Evolutionary conservation across 2,329 filamentous ascomycete genomes (phyloP).

Genomic region (Peltaster fructicola): DNA sequence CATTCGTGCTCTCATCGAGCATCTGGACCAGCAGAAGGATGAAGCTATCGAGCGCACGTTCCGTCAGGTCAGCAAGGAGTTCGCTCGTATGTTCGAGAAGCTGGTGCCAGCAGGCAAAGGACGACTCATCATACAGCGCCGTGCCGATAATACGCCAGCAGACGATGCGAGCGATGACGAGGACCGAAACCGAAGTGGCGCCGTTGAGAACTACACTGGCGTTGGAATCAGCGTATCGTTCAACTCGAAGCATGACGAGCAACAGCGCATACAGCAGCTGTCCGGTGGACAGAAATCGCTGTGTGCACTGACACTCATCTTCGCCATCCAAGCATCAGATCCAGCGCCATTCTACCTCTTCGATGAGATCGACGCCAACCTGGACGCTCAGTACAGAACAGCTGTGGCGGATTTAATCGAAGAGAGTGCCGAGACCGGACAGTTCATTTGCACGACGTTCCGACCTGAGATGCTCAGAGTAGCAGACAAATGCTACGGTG

Average conservation of each 20-base stretch:
- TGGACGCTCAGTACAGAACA: constrained; percentile 94
- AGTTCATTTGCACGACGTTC: constrained; percentile 99
- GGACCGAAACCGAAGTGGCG: constrained; percentile 22
- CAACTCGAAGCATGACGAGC: constrained; percentile 96
- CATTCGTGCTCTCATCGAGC: constrained; percentile 81
- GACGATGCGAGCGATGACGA: constrained; percentile 32
- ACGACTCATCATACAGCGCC: constrained; percentile 78
- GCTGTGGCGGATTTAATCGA: constrained; percentile 81
- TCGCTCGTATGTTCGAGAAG: constrained; percentile 82
- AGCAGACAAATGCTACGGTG: constrained; percentile 94
- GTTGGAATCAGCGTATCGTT: constrained; percentile 96
- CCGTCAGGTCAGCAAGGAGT: constrained; percentile 90
- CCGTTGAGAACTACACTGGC: constrained; percentile 86
- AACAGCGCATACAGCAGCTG: constrained; percentile 93
- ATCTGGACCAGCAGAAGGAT: constrained; percentile 88
- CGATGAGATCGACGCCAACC: constrained; percentile 95
- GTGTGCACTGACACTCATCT: constrained; percentile 92
- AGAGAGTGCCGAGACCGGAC: constrained; percentile 34
- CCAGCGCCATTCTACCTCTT: constrained; percentile 98
- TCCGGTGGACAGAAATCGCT: constrained; percentile 92
- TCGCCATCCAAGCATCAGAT: constrained; percentile 96
- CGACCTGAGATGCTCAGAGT: constrained; percentile 88
- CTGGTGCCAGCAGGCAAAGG: constrained; percentile 88
- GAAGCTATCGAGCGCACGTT: constrained; percentile 97
- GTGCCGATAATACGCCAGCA: constrained; percentile 49